phyloP scores from a whole-genome alignment of 2,329 filamentous ascomycete genomes.

The Ophidiomyces ophidiicola region DNA sequence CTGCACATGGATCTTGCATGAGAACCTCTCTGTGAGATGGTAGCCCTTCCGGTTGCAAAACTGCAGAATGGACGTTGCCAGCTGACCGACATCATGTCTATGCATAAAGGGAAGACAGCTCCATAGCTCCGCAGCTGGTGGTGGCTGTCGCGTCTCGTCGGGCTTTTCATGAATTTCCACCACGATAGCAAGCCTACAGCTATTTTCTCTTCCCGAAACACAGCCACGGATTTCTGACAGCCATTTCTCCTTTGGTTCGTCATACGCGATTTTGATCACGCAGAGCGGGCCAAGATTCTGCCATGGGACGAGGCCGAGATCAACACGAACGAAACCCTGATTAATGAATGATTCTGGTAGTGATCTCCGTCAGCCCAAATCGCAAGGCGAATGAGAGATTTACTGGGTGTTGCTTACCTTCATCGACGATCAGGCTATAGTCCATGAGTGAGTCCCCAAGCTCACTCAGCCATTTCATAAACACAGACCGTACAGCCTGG shows the following conservation, averaged over 20 bases:
- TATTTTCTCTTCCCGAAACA: not conserved
- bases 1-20: constrained; percentile 1
- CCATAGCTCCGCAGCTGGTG: constrained; percentile 2
- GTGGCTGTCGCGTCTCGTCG: not conserved
- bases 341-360: constrained; percentile 1
- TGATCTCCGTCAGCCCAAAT: not conserved
- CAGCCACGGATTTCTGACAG: not conserved
- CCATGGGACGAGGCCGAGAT: constrained; percentile 1
- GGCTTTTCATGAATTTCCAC: constrained; percentile 3
- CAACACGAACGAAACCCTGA: not conserved
- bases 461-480: constrained; percentile 2
- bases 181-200: constrained; percentile 1
- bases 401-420: not conserved
- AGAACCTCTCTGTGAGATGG: not conserved
- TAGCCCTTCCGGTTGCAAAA: constrained; percentile 2
- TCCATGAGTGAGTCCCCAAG: not conserved
- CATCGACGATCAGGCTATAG: constrained; percentile 3
- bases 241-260: constrained; percentile 1
- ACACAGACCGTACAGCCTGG: constrained; percentile 6
- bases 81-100: not conserved
- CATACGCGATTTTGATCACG: constrained; percentile 1
- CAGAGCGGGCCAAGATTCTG: not conserved
- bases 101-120: constrained; percentile 5
- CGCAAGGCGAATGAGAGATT: not conserved
- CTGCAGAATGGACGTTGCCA: not conserved